phyloP scores from a whole-genome alignment of 75 land plant genomes.

The Isoetes taiwanensis region DNA sequence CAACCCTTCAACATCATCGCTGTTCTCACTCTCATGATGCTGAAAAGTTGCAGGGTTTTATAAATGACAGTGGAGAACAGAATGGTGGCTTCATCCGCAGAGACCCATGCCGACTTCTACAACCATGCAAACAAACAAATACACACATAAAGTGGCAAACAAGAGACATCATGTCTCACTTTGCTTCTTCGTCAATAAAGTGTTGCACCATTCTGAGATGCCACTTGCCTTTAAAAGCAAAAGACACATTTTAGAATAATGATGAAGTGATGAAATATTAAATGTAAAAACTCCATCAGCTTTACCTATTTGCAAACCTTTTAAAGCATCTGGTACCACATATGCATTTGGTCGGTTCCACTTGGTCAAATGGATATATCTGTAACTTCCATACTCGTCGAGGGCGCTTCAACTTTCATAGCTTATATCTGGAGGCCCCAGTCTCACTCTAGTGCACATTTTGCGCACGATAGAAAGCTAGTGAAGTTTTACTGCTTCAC shows the following conservation, averaged over 20 bases:
- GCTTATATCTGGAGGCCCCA: constrained; percentile 16
- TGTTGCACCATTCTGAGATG: constrained; percentile 14
- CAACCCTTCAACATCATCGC: constrained; percentile 27
- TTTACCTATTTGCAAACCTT: not conserved
- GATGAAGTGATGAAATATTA: not conserved
- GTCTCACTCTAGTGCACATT: not conserved
- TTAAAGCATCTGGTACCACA: not conserved
- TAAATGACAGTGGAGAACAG: no score
- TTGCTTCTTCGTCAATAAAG: constrained; percentile 87
- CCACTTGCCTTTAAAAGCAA: constrained; percentile 25
- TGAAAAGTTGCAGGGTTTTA: no score
- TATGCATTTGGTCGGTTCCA: not conserved
- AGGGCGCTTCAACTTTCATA: constrained; percentile 43
- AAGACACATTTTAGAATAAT: not conserved
- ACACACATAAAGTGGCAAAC: not conserved
- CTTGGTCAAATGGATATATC: not conserved
- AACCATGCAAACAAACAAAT: no score
- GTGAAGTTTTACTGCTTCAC: constrained; percentile 14
- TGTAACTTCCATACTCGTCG: constrained; percentile 30
- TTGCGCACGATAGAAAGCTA: constrained; percentile 6
- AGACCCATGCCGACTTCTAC: constrained; percentile 37
- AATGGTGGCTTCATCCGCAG: constrained; percentile 49
- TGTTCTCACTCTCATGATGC: constrained; percentile 49
- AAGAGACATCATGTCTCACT: constrained; percentile 35
- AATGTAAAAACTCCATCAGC: not conserved